These are phyloP conservation scores for Coemansia sp. DNA, from an alignment of 192 early-diverging fungal species.

Conservation along the genomic window DNA sequence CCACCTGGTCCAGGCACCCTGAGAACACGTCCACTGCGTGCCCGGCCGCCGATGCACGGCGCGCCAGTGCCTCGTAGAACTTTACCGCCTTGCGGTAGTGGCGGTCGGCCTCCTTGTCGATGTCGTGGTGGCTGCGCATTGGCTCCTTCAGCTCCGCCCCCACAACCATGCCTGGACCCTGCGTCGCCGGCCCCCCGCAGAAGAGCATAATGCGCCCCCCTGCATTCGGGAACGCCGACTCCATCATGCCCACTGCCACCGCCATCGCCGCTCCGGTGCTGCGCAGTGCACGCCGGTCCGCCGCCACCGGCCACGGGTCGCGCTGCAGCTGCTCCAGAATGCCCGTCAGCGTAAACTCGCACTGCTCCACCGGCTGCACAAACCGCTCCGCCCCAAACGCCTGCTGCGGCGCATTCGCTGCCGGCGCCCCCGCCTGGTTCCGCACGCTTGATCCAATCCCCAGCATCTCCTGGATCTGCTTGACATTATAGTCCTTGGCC, in stretches of 20 bases:
- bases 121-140: slow-evolving; percentile 97
- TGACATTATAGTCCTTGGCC: slow-evolving; percentile 90
- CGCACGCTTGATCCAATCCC: slow-evolving; percentile 63
- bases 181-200: slow-evolving; percentile 86
- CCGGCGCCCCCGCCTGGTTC: slow-evolving; percentile 40
- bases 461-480: slow-evolving; percentile 98
- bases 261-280: slow-evolving; percentile 94
- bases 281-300: slow-evolving; percentile 85
- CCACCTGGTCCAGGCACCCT: slow-evolving; percentile 97
- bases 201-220: slow-evolving; percentile 94
- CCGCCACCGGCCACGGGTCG: slow-evolving; percentile 94
- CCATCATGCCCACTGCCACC: slow-evolving; percentile 89
- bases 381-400: slow-evolving; percentile 66
- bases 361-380: slow-evolving; percentile 88
- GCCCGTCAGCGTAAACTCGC: slow-evolving; percentile 93
- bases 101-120: slow-evolving; percentile 91
- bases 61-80: slow-evolving; percentile 90
- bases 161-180: slow-evolving; percentile 95
- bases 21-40: slow-evolving; percentile 96
- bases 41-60: slow-evolving; percentile 82
- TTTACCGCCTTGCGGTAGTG: slow-evolving; percentile 93
- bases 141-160: slow-evolving; percentile 88
- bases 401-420: slow-evolving; percentile 41
- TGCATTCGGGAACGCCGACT: slow-evolving; percentile 88
- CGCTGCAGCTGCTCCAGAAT: slow-evolving; percentile 96